A percentile compares a stretch with the other conserved stretches of the same genome.
Evolutionary conservation across 148 eudicot genomes (phyloP).

Genomic region (Chenopodium album): DNA sequence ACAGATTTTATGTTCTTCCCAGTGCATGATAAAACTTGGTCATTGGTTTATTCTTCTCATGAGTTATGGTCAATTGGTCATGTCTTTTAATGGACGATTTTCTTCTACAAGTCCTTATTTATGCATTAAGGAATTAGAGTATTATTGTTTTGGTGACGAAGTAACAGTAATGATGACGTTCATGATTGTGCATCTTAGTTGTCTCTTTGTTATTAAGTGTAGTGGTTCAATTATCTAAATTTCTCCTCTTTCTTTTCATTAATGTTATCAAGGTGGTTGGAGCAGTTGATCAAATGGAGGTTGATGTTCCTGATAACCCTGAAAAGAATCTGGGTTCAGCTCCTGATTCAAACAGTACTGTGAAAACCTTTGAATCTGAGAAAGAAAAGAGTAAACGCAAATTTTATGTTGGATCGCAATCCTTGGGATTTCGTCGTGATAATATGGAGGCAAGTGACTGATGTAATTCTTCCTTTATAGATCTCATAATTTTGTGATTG

Average conservation of each 20-base stretch:
- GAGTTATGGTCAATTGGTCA: neutral
- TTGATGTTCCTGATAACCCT: constrained; percentile 64
- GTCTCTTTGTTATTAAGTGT: neutral
- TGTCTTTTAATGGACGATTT: neutral
- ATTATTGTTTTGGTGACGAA: neutral
- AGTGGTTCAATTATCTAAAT: neutral
- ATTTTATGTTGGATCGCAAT: constrained; percentile 88
- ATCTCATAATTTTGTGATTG: neutral
- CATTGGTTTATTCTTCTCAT: neutral
- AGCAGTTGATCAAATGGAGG: constrained; percentile 82
- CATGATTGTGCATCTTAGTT: neutral
- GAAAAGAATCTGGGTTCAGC: constrained; percentile 61
- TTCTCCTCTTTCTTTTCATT: constrained; percentile 1
- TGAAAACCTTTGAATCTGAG: constrained; percentile 45
- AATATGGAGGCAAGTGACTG: constrained; percentile 78
- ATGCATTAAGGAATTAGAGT: neutral
- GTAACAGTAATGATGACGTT: neutral
- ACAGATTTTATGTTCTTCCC: neutral
- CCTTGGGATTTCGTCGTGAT: constrained; percentile 87
- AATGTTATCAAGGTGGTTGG: constrained; percentile 72
- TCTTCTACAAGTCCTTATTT: neutral
- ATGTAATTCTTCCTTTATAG: neutral
- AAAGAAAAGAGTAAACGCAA: constrained; percentile 76
- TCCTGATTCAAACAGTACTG: constrained; percentile 56
- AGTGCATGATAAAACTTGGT: neutral